These are phyloP conservation scores for Cladosporium colombiae DNA, from an alignment of 2,329 filamentous ascomycete species.

Conservation along the genomic window DNA sequence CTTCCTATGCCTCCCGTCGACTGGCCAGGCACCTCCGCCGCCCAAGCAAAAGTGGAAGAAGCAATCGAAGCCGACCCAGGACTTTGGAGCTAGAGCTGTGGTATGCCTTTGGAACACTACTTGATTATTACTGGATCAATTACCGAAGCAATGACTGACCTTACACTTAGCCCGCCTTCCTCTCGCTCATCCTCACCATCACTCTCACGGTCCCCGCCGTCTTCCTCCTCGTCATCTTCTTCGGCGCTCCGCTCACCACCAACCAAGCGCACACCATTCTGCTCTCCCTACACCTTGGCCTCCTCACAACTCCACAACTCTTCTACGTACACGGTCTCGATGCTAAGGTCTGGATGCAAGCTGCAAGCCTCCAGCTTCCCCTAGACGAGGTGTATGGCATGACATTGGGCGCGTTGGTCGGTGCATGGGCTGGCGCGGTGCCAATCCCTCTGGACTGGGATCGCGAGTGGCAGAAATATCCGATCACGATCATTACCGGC, in stretches of 20 bases:
- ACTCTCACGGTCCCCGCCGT: conserved; percentile 60
- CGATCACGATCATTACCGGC: conserved; percentile 84
- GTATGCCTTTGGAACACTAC: conserved; percentile 37
- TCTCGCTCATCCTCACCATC: conserved; percentile 64
- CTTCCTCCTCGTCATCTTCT: conserved; percentile 71
- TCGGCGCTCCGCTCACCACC: conserved; percentile 86
- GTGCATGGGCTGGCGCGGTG: conserved; percentile 90
- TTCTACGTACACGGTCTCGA: conserved; percentile 86
- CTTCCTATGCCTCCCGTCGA: conserved; percentile 60
- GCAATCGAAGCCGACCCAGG: conserved; percentile 55
- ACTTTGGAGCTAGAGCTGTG: conserved; percentile 44
- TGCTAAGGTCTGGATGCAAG: conserved; percentile 65
- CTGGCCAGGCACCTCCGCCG: conserved; percentile 40
- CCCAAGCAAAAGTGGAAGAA: conserved; percentile 52
- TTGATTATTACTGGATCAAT: no score
- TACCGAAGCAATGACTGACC: conserved; percentile 15
- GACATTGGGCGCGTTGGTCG: conserved; percentile 72
- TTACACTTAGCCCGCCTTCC: conserved; percentile 61
- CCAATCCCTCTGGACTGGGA: conserved; percentile 98
- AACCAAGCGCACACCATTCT: conserved; percentile 77
- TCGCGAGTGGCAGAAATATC: conserved; percentile 98
- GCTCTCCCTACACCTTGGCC: conserved; percentile 75
- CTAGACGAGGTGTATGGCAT: conserved; percentile 84
- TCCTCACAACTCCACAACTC: conserved; percentile 76
- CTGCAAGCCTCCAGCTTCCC: conserved; percentile 68